Percentiles rank a stretch among this genome's conserved stretches.
Evolutionary conservation across 306 rosid species (phyloP).

Genomic region (Acacia confusa): DNA sequence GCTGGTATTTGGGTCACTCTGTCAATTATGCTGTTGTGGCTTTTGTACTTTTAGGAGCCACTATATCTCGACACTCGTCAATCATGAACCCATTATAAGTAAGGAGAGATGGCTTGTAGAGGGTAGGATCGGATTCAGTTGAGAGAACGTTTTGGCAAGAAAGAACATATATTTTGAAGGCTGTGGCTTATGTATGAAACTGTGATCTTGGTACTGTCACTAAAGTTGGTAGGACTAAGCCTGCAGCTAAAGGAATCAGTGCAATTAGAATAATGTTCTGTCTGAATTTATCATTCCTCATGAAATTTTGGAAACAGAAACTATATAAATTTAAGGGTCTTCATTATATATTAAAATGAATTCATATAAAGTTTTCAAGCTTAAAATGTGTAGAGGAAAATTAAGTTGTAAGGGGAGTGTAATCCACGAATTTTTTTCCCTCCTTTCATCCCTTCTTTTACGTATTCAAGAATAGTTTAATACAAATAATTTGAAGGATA

Average conservation of each 20-base stretch:
- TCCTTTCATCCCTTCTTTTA: too few species aligned
- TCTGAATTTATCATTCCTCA: slow-evolving; percentile 41
- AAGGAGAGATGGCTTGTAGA: slow-evolving; percentile 94
- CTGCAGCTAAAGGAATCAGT: slow-evolving; percentile 55
- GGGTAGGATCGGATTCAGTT: slow-evolving; percentile 87
- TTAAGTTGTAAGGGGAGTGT: too few species aligned
- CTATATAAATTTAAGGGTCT: too few species aligned
- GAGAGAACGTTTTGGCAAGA: slow-evolving; percentile 90
- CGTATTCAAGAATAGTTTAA: too few species aligned
- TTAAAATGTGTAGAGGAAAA: too few species aligned
- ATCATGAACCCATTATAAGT: slow-evolving; percentile 84
- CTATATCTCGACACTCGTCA: slow-evolving; percentile 92
- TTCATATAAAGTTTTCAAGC: too few species aligned
- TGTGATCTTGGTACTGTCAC: slow-evolving; percentile 67
- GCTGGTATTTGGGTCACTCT: slow-evolving; percentile 97
- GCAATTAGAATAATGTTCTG: slow-evolving; percentile 68
- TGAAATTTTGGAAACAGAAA: too few species aligned
- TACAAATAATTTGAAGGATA: too few species aligned
- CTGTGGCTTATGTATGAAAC: slow-evolving; percentile 94
- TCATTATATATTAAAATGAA: too few species aligned
- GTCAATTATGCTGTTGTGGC: slow-evolving; percentile 96
- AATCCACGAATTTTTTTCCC: too few species aligned
- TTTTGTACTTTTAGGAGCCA: slow-evolving; percentile 86
- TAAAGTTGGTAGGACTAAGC: slow-evolving; percentile 59
- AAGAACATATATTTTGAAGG: slow-evolving; percentile 96